phyloP scores from a whole-genome alignment of 495 filamentous ascomycete genomes.

The Barbatosphaeria neglecta region DNA sequence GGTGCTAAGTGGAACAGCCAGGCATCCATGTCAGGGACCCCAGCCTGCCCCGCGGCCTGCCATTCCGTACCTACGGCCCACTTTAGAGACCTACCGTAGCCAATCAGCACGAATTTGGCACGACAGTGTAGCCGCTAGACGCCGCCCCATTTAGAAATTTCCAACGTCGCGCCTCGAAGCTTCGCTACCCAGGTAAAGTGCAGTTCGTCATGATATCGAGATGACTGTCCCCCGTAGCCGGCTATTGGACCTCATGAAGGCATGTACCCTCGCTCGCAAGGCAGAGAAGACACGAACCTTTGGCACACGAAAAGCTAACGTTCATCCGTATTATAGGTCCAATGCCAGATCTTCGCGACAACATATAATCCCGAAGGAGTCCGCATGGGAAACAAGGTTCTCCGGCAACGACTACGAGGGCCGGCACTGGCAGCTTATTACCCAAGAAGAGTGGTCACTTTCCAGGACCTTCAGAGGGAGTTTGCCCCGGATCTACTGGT shows the following conservation, averaged over 20 bases:
- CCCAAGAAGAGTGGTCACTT: constrained; percentile 57
- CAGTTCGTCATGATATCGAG: constrained; percentile 16
- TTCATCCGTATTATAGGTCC: constrained; percentile 46
- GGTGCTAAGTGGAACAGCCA: too few species aligned
- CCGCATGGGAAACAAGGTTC: constrained; percentile 76
- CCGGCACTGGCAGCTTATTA: constrained; percentile 76
- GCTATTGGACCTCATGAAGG: constrained; percentile 70
- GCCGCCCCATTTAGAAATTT: constrained; percentile 1
- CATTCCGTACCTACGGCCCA: background rate
- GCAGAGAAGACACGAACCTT: too few species aligned
- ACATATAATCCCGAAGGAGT: constrained; percentile 77
- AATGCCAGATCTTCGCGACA: constrained; percentile 81
- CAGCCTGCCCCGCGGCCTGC: too few species aligned
- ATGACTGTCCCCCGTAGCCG: constrained; percentile 68
- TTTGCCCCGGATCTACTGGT: constrained; percentile 49
- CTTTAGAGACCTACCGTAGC: background rate
- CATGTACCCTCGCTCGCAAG: constrained; percentile 17
- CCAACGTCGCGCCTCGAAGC: constrained; percentile 6
- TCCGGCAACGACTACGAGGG: constrained; percentile 74
- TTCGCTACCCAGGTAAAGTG: constrained; percentile 1
- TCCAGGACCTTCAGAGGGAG: constrained; percentile 53
- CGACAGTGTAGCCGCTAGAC: constrained; percentile 2
- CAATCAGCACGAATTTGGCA: background rate
- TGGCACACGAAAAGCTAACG: background rate
- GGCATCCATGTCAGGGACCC: too few species aligned